Base-by-base conservation (phyloP, 2,329 filamentous ascomycete species). In the Botryotinia globosa region DNA sequence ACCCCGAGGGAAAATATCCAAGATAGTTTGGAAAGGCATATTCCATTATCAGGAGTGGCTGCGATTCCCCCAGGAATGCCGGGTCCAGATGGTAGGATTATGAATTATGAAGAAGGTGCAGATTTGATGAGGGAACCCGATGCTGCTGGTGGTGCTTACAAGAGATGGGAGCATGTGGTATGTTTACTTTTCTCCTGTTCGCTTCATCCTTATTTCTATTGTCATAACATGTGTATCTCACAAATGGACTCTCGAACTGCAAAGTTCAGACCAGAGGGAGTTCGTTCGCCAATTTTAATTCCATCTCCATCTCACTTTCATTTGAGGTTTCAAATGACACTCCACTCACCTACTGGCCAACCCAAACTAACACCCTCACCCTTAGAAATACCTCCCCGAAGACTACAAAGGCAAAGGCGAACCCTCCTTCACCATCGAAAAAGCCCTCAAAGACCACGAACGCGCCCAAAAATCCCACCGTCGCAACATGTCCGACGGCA, bases 401-500 rank as follows among this genome's bases (percentile, higher is more conserved):
- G 93, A 97, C 79, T 86, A 93, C 75, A 94, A 95, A 81, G 93
- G 93, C 78, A 94, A 96, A 82, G 92, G 92, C 62, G 92, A 95
- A 80, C 92, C 92, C 3, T 89, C 88, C 3, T 96, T 88, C 82
- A 88, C 89, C 12, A 86, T 91, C 48, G 93, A 95, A 77, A 88
- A 88, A 75, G 87, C 88, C 1, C 82, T 90, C 34, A 92, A 92
- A 80, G 86, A 87, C 39, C 85, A 88, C 79, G 14, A 39, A 25
- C 29, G 25, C 14, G 37, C 68, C 22, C 68, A 63, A 70, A 63
- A 62, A n/a, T 78, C 76, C 77, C 80, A 81, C 72, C 76, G 74
- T 70, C 74, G 64, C 58, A 74, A 69, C 62, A 68, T 76, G 62
- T 75, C 77, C 14, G 75, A 82, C 29, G 79, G 81, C 25, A 79